These are phyloP conservation scores for Backusella liffmaniae DNA, from an alignment of 192 early-diverging fungal species.

Conservation along the genomic window DNA sequence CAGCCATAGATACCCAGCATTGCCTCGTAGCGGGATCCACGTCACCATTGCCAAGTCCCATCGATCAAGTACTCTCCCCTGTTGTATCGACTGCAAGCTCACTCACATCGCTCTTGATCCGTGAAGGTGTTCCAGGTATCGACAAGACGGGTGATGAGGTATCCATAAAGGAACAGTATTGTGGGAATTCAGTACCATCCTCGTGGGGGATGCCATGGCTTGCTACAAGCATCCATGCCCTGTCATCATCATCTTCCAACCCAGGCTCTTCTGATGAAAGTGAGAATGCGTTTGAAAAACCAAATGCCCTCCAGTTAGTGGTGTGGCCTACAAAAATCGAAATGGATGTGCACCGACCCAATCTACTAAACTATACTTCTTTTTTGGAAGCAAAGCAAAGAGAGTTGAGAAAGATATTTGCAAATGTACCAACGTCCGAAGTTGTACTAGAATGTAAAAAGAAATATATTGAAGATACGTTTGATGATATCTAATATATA, in stretches of 20 bases:
- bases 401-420: constrained; percentile 29
- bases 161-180: neutral
- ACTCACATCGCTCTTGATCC: constrained; percentile 23
- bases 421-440: constrained; percentile 18
- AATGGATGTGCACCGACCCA: constrained; percentile 10
- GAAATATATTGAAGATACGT: constrained; percentile 15
- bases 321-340: constrained; percentile 35
- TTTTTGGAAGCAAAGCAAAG: constrained; percentile 3
- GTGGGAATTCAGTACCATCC: neutral
- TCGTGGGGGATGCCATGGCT: constrained; percentile 41
- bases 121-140: neutral
- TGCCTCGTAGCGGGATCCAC: neutral
- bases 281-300: neutral
- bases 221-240: constrained; percentile 17
- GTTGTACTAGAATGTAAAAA: constrained; percentile 32
- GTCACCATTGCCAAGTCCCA: neutral
- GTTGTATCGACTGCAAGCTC: constrained; percentile 7
- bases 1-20: neutral
- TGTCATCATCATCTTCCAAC: constrained; percentile 11
- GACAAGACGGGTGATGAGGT: neutral
- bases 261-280: neutral
- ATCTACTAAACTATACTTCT: constrained; percentile 8
- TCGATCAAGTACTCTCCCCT: neutral
- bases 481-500: constrained; percentile 24
- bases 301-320: neutral